Base-by-base conservation (phyloP, 2,329 filamentous ascomycete species). In the Drechslerella coelobrocha region DNA sequence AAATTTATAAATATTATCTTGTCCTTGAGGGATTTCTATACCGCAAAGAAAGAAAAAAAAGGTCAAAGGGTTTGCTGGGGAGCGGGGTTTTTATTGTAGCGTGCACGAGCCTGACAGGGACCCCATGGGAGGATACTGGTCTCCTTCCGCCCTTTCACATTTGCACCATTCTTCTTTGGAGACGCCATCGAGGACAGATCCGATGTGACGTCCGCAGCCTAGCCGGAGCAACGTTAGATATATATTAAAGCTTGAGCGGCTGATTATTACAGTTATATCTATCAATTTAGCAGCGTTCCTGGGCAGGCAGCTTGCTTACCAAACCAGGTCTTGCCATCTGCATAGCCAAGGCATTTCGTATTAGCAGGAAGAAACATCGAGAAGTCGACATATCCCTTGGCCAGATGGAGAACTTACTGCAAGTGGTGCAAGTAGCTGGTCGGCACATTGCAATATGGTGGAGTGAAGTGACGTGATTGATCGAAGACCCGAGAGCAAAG, bases 291-390 rank as follows among this genome's bases (percentile, higher is more conserved):
- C 31, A 26, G 8, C 45, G 19, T 26, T 19, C 6, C 10, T 19
- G 21, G 34, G 48, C 19, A 19, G 34, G n/a, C 34, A 21, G 34
- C 2, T 17, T 24, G 43, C 65, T 9, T 62, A 69, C 65, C 65
- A 24, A 52, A 61, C 65, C 65, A 69, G 52, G 65, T 69, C 65
- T 69, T 69, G 65, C 65, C 65, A 19, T 69, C 65, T 69, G 65
- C 51, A 53, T 19, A 48, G 19, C 12, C 2, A 19, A 48, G 23
- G 4, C n/a, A n/a, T n/a, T n/a, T n/a, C n/a, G 14, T 7, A 26
- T 48, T 26, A 48, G 43, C 17, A 23, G 17, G 43, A 4, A 23
- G 2, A 21, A 10, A 4, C 3, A 4, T 19, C 19, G 17, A 19
- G 43, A 48, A 21, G 17, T 7, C 19, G 12, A n/a, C n/a, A 7